phyloP scores from a whole-genome alignment of 768 basidiomycete genomes.

The Mycena pura region DNA sequence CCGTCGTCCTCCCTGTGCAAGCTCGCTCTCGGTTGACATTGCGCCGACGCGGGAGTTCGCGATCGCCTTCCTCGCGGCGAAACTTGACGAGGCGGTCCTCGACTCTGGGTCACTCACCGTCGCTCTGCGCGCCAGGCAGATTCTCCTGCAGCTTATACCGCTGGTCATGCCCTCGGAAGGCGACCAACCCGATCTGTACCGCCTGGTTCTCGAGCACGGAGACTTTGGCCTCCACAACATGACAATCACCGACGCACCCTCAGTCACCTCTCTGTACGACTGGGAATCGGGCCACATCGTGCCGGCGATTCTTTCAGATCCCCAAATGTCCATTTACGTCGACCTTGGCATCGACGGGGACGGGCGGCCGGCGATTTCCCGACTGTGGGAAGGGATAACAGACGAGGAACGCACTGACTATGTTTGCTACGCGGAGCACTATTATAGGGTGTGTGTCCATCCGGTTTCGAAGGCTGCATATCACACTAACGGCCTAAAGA shows the following conservation, averaged over 20 bases:
- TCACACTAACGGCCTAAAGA: not conserved
- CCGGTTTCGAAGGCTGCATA: not conserved
- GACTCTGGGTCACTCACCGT: not conserved
- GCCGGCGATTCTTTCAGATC: conserved; percentile 18
- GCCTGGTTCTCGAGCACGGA: conserved; percentile 21
- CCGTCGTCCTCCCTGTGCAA: not conserved
- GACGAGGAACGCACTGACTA: not conserved
- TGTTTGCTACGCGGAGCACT: conserved; percentile 2
- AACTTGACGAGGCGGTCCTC: conserved; percentile 10
- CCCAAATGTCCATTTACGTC: conserved; percentile 11
- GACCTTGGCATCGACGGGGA: conserved; percentile 8
- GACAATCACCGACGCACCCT: not conserved
- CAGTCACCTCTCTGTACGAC: conserved; percentile 19
- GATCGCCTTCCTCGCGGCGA: conserved; percentile 5
- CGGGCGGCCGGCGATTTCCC: conserved; percentile 4
- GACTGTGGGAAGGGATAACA: conserved; percentile 8
- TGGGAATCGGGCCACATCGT: conserved; percentile 19
- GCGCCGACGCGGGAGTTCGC: conserved; percentile 16
- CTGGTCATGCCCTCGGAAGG: conserved; percentile 6
- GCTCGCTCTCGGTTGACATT: not conserved
- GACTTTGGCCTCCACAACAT: conserved; percentile 24
- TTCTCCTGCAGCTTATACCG: conserved; percentile 5
- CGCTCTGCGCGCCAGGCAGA: not conserved
- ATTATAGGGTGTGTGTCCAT: conserved; percentile 6
- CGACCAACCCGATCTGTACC: not conserved